Percentiles rank a stretch among this genome's conserved stretches.
Evolutionary conservation across 306 rosid species (phyloP).

Genomic region (Cucumis melo): DNA sequence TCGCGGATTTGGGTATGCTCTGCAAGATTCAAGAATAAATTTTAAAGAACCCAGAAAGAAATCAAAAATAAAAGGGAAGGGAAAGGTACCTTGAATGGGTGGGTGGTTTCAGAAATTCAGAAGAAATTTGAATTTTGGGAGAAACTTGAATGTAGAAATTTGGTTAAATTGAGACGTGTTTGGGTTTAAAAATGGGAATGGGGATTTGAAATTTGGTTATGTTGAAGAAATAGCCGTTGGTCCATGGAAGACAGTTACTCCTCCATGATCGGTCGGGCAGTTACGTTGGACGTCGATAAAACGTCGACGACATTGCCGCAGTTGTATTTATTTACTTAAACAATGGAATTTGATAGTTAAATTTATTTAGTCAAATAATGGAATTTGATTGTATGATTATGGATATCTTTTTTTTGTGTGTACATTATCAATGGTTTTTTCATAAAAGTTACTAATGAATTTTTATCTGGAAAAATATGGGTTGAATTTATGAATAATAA

Average conservation of each 20-base stretch:
- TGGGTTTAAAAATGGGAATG: neutral
- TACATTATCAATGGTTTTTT: no score
- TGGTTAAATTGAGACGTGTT: neutral
- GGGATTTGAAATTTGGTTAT: neutral
- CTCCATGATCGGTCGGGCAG: conserved; percentile 2
- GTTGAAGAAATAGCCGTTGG: neutral
- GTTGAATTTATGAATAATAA: no score
- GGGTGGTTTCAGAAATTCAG: neutral
- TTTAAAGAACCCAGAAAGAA: neutral
- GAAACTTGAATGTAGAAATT: neutral
- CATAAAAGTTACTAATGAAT: no score
- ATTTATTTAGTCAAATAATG: no score
- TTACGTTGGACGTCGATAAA: neutral
- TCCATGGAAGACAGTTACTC: neutral
- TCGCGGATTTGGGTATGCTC: conserved; percentile 9
- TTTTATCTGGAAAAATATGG: no score
- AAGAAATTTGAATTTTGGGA: neutral
- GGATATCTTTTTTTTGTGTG: no score
- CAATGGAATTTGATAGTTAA: neutral
- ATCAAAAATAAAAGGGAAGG: neutral
- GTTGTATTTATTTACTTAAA: neutral
- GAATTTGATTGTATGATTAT: no score
- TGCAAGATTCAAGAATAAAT: neutral
- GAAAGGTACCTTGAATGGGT: neutral
- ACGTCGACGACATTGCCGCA: neutral